Evolutionary conservation across 2,329 filamentous ascomycete genomes (phyloP).

Genomic region (Cadophora luteo-olivacea): DNA sequence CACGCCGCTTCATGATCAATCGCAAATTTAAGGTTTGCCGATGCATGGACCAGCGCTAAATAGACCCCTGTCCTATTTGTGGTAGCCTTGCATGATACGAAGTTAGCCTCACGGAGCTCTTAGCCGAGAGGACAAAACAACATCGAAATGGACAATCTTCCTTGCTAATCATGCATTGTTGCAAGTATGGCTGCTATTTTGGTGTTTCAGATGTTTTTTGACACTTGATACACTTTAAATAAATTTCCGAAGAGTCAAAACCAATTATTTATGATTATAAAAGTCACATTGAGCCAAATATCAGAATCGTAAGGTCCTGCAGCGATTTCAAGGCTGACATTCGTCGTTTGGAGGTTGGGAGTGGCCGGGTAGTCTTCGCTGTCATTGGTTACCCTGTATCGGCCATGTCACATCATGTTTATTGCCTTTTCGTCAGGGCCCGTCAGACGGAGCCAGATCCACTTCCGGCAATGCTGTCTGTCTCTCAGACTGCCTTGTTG

Average conservation of each 20-base stretch:
- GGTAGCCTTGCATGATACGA: conserved; percentile 2
- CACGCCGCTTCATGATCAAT: background rate
- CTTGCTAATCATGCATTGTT: conserved; percentile 9
- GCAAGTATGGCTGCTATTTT: no score
- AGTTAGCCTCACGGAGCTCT: background rate
- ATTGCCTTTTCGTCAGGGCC: conserved; percentile 12
- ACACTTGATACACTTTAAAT: background rate
- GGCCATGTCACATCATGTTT: conserved; percentile 20
- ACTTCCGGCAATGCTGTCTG: conserved; percentile 16
- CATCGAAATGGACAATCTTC: conserved; percentile 11
- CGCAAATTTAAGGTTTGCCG: conserved; percentile 14
- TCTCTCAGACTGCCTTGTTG: background rate
- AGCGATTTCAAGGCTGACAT: conserved; percentile 16
- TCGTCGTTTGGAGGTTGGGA: conserved; percentile 1
- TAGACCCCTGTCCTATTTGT: background rate
- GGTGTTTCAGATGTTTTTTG: background rate
- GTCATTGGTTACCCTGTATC: conserved; percentile 14
- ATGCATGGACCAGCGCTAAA: background rate
- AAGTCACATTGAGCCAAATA: background rate
- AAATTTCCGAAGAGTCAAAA: background rate
- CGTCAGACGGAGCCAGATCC: conserved; percentile 17
- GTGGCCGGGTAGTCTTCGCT: background rate
- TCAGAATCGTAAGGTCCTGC: background rate
- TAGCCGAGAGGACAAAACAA: conserved; percentile 10
- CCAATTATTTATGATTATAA: background rate